Base-by-base conservation (phyloP, 352 stramenopile species). In the Phytopythium helicoides region DNA sequence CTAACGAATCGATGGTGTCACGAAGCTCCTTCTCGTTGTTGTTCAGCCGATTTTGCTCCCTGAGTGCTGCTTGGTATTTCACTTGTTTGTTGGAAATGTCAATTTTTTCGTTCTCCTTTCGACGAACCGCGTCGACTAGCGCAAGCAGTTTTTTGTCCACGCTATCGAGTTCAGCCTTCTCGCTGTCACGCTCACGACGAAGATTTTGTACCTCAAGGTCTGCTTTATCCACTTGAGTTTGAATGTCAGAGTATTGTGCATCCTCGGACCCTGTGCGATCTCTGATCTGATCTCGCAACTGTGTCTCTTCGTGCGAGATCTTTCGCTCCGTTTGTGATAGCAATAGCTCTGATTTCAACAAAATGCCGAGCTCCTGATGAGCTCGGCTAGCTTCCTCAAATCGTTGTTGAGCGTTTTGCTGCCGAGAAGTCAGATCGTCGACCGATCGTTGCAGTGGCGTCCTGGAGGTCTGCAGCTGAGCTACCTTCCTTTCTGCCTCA, bases 91-190 rank as follows among this genome's bases (percentile, higher is more conserved):
- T 65, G 16, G 84, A 72, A 39, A 89, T 40, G 1, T 35, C 31
- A 3, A 79, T 50, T 47, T 87, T 88, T 21, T 85, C 69, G 52
- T 18, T 51, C 18, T 89, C 64, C 41, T 68, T 76, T 19, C 65
- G 71, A n/a, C 68, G 81, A 51, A 81, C 54, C 21, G 88, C n/a
- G 41, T 92, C 80, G 33, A 74, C 80, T 40, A 88, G 73, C 38
- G 87, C 46, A 28, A 86, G 75, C 34, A 76, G 67, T 37, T 68
- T 64, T 3, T 77, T 69, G 11, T 88, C 71, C 19, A 72, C 62
- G 21, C 56, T 44, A 22, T 88, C 65, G 9, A 81, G 23, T 5
- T 87, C 66, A 25, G 49, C 53, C 54, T 91, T 76, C 47, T 88
- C 88, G 8, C 48, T 50, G n/a, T 87, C 65, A 10, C 85, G 34